Evolutionary conservation across 139 green algal species (phyloP), one percentile per base, ranked within the genome.

Genomic region (Picochlorum sp.): DNA sequence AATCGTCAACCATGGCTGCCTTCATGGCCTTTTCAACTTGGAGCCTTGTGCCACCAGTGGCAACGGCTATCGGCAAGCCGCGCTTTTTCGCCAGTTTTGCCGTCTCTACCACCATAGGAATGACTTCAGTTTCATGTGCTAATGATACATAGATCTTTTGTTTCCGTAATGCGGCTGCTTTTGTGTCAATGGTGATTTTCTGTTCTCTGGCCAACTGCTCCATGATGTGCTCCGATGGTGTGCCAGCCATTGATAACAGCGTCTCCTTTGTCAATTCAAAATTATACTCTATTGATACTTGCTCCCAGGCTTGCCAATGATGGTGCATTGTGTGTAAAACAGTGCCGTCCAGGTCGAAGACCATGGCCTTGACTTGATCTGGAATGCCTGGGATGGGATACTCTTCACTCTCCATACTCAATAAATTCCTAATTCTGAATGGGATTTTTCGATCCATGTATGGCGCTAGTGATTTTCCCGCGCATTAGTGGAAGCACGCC

Each of bases 41-140:
- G 31, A 55, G 62, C 37, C 55, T 52, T 7, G 58, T 72, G 24
- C 75, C 75, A 9, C 75, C 75, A 18, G 51, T 73, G 5, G 75
- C 75, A 24, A 82, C 60, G 15, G 66, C 75, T 45, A 75, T 69
- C 37, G 75, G 75, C 28, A 82, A 63, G 16, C 75, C 75, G 14
- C n/a, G 21, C 6, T 37, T 21, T 38, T 70, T 70, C 4, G 50
- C 64, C 3, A n/a, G 54, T 26, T 4, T 30, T 1, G 65, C 65
- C 23, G 64, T 31, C 15, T 63, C 28, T 54, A 71, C 54, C 3
- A 71, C 65, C 23, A 30, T 18, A n/a, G 60, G 16, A 13, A 71
- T 55, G 6, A 44, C 26, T 8, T 57, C 20, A 21, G 60, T 65
- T 37, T 63, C 31, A 44, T 18, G 30, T 51, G 54, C 31, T 30